Conservation (phyloP, 257 asterid species). For the Orobanche coerulescens region DNA sequence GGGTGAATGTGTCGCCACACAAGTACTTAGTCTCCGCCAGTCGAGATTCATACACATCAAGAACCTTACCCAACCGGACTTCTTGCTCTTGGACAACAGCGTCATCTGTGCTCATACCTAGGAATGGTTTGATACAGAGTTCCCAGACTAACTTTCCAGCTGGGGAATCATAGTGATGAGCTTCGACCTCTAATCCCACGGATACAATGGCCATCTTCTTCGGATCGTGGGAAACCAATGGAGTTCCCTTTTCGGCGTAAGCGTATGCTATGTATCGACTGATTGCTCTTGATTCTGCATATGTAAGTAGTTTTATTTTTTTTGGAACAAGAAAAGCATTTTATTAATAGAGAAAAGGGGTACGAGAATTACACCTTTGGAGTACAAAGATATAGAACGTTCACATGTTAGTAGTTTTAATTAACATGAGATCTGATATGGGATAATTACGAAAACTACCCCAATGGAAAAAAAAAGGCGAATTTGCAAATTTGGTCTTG, state of each 20-base stretch:
- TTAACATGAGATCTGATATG: too few species aligned
- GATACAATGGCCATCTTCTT: constrained; percentile 31
- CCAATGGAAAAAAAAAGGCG: too few species aligned
- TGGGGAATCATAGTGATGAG: constrained; percentile 38
- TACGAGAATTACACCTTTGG: too few species aligned
- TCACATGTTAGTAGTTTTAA: too few species aligned
- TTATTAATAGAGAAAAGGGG: too few species aligned
- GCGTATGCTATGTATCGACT: constrained; percentile 32
- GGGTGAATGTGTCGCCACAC: constrained; percentile 50
- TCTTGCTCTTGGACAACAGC: constrained; percentile 28
- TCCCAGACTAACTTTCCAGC: constrained; percentile 39
- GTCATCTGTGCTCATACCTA: constrained; percentile 39
- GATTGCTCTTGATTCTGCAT: constrained; percentile 52
- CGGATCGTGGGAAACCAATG: constrained; percentile 28
- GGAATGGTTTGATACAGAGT: constrained; percentile 30
- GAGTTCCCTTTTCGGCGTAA: constrained; percentile 37
- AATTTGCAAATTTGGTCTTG: too few species aligned
- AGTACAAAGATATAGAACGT: too few species aligned
- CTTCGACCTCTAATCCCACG: constrained; percentile 59
- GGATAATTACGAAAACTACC: too few species aligned
- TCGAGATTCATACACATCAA: constrained; percentile 51
- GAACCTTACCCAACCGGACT: constrained; percentile 36
- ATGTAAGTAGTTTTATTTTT: too few species aligned
- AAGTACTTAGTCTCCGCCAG: constrained; percentile 44
- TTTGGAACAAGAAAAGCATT: too few species aligned